Conservation (phyloP, 2,329 filamentous ascomycete genomes). For the Pseudocercospora crystallina region DNA sequence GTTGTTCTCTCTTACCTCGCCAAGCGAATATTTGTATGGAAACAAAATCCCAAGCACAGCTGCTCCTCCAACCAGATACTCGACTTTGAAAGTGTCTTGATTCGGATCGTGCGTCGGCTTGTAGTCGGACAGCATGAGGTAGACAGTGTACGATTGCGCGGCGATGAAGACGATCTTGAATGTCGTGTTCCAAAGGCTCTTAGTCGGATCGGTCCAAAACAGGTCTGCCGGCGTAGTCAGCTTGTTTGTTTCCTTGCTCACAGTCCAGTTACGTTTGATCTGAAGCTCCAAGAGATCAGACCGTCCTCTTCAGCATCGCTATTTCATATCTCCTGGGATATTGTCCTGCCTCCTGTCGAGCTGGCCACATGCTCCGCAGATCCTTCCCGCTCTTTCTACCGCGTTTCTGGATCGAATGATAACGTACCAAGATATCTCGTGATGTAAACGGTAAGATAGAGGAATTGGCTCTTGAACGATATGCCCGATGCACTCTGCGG, state of each 20-base stretch:
- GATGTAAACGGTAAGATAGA: conserved; percentile 91
- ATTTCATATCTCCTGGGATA: no score
- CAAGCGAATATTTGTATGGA: conserved; percentile 77
- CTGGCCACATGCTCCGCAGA: no score
- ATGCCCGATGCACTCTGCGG: conserved; percentile 91
- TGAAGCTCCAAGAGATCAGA: no score
- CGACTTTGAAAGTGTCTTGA: conserved; percentile 93
- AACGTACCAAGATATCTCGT: conserved; percentile 72
- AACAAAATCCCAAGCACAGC: conserved; percentile 76
- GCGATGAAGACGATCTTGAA: conserved; percentile 96
- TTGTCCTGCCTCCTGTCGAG: no score
- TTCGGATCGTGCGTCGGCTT: conserved; percentile 97
- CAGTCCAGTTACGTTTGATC: no score
- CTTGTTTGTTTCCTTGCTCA: conserved; percentile 1
- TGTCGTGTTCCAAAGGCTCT: conserved; percentile 76
- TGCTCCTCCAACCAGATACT: conserved; percentile 84
- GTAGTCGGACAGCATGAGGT: conserved; percentile 96
- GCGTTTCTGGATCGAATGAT: not conserved
- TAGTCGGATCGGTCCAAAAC: conserved; percentile 70
- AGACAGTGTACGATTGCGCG: conserved; percentile 89
- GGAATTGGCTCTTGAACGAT: conserved; percentile 96
- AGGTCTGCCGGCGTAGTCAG: conserved; percentile 60
- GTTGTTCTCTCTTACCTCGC: conserved; percentile 52
- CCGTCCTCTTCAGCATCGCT: no score
- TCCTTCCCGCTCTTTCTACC: not conserved